These are phyloP conservation scores for Wallemia hederae DNA, from an alignment of 1,284 basidiomycete species.

Conservation along the genomic window DNA sequence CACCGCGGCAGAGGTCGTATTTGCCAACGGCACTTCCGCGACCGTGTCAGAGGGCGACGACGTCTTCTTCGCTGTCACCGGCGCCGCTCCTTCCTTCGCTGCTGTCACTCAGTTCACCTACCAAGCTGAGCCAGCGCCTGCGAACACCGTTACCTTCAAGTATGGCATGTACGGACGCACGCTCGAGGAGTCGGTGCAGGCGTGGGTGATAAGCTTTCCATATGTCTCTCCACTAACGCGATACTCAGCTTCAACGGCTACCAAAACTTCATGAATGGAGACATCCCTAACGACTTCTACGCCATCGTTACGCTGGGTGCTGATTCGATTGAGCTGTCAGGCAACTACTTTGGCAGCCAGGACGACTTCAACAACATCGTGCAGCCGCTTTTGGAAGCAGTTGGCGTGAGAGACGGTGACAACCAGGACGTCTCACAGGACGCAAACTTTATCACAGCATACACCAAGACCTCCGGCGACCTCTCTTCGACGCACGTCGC, in stretches of 20 bases:
- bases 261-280: background rate
- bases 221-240: background rate
- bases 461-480: background rate
- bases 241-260: background rate
- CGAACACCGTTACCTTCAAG: background rate
- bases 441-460: background rate
- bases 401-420: background rate
- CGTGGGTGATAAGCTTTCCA: background rate
- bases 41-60: slow-evolving; percentile 3
- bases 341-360: background rate
- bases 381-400: background rate
- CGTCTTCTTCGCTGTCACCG: background rate
- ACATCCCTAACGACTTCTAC: background rate
- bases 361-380: background rate
- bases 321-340: background rate
- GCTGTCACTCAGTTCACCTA: background rate
- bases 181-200: background rate
- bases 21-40: slow-evolving; percentile 5
- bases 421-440: background rate
- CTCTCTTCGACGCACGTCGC: background rate
- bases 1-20: slow-evolving; percentile 6
- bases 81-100: background rate
- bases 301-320: background rate
- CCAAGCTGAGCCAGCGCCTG: background rate
- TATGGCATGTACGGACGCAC: background rate